These are phyloP conservation scores for Botrytis fragariae DNA, from an alignment of 2,329 filamentous ascomycete species.

Conservation along the genomic window DNA sequence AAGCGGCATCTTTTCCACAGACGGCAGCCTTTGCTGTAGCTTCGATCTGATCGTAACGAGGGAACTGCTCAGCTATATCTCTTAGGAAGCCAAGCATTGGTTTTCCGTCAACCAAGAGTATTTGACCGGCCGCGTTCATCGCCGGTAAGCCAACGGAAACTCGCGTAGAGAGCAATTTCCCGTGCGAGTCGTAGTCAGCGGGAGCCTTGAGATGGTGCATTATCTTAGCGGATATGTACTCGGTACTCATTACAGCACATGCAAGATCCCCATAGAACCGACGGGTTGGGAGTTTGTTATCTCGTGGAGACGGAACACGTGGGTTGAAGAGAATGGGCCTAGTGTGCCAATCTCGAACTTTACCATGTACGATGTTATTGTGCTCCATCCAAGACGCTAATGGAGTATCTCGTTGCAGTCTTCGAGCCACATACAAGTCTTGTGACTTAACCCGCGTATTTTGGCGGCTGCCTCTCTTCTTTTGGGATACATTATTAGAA, in stretches of 20 bases:
- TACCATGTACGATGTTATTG: neutral
- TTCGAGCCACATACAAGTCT: too few relatives aligned
- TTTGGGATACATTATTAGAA: too few relatives aligned
- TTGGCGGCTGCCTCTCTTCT: too few relatives aligned
- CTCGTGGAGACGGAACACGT: neutral
- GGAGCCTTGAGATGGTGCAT: neutral
- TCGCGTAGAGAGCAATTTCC: neutral
- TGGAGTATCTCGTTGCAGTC: neutral
- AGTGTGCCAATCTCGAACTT: neutral
- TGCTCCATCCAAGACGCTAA: neutral
- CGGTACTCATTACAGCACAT: neutral
- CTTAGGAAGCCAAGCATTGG: neutral
- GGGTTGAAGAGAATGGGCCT: neutral
- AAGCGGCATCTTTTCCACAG: too few relatives aligned
- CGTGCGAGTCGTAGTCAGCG: neutral
- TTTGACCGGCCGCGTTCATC: neutral
- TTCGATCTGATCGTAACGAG: too few relatives aligned
- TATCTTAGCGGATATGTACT: neutral
- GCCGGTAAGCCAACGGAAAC: neutral
- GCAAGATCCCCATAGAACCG: neutral
- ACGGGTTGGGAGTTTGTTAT: neutral
- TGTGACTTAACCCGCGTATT: too few relatives aligned
- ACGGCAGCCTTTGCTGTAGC: too few relatives aligned
- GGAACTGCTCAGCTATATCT: neutral
- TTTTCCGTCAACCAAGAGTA: neutral